A percentile compares a stretch with the other conserved stretches of the same genome.
Evolutionary conservation across 2,329 filamentous ascomycete species (phyloP).

Genomic region (Pestalotiopsis sp.): DNA sequence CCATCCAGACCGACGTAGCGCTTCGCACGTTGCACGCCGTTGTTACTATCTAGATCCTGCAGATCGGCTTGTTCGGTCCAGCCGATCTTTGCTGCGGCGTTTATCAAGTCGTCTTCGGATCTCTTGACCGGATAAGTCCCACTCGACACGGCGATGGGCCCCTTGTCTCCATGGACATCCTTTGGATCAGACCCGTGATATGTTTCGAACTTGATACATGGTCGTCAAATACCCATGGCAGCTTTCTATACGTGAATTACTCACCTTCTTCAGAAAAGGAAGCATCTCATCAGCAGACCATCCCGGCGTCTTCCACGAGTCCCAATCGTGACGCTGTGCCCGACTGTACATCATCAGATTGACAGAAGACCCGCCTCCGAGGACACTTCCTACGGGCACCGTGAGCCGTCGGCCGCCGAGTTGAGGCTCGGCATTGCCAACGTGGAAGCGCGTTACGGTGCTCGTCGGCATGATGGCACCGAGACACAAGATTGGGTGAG

Average conservation of each 20-base stretch:
- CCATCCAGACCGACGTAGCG: slow-evolving; percentile 38
- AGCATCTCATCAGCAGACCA: slow-evolving; percentile 30
- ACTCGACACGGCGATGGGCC: slow-evolving; percentile 57
- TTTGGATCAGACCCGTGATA: slow-evolving; percentile 50
- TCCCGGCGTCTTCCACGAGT: slow-evolving; percentile 28
- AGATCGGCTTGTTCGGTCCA: slow-evolving; percentile 56
- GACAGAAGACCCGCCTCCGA: slow-evolving; percentile 56
- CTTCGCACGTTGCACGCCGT: slow-evolving; percentile 25
- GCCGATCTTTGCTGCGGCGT: slow-evolving; percentile 48
- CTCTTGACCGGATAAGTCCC: slow-evolving; percentile 45
- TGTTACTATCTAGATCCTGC: slow-evolving; percentile 46
- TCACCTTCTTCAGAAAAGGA: slow-evolving; percentile 37
- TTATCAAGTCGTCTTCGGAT: slow-evolving; percentile 51
- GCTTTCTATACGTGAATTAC: neutral
- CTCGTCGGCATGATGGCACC: slow-evolving; percentile 14
- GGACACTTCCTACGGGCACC: slow-evolving; percentile 35
- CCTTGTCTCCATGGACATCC: slow-evolving; percentile 52
- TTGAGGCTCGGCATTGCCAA: neutral
- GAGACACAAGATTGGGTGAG: slow-evolving; percentile 14
- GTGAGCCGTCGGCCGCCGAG: slow-evolving; percentile 14
- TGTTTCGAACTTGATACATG: slow-evolving; percentile 49
- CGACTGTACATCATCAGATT: slow-evolving; percentile 46
- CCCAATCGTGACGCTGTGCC: slow-evolving; percentile 33
- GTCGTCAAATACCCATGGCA: neutral
- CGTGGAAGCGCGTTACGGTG: slow-evolving; percentile 12